phyloP scores from a whole-genome alignment of 2,329 filamentous ascomycete genomes.

The Colletotrichum ledebouriae region DNA sequence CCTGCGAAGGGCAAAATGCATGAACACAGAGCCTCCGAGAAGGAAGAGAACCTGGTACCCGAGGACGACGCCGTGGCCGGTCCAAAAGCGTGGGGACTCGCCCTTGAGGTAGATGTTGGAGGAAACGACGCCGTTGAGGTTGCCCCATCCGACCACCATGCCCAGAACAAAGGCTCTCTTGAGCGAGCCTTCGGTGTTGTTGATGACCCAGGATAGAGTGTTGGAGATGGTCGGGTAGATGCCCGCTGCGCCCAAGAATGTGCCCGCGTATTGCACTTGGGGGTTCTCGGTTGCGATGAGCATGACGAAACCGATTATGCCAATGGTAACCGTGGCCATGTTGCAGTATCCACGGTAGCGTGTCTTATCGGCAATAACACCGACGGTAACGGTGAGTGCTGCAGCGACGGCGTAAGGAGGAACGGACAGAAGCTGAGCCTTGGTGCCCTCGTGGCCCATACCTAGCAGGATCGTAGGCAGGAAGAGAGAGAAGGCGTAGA shows the following conservation, averaged over 20 bases:
- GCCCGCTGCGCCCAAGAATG: constrained; percentile 77
- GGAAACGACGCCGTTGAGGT: constrained; percentile 78
- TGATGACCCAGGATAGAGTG: constrained; percentile 78
- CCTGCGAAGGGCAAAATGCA: constrained; percentile 67
- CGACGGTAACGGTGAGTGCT: constrained; percentile 71
- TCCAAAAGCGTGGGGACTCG: constrained; percentile 50
- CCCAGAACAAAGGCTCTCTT: constrained; percentile 82
- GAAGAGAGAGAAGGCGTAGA: constrained; percentile 69
- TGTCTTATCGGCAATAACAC: constrained; percentile 75
- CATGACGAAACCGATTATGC: constrained; percentile 76
- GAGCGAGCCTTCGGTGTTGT: constrained; percentile 71
- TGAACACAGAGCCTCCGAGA: constrained; percentile 73
- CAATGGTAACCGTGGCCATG: constrained; percentile 71
- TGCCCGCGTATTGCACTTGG: constrained; percentile 74
- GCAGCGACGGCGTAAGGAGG: constrained; percentile 73
- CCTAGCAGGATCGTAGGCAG: constrained; percentile 68
- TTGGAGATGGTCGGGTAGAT: constrained; percentile 81
- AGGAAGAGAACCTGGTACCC: constrained; percentile 75
- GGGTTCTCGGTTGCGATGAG: constrained; percentile 67
- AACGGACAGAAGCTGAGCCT: constrained; percentile 69
- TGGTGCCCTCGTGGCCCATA: constrained; percentile 50
- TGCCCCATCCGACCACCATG: constrained; percentile 83
- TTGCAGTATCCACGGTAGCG: constrained; percentile 75
- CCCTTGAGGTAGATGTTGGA: constrained; percentile 72
- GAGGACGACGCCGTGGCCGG: constrained; percentile 73